Conservation (phyloP, 441 rosid genomes). For the Brassica hybrid region DNA sequence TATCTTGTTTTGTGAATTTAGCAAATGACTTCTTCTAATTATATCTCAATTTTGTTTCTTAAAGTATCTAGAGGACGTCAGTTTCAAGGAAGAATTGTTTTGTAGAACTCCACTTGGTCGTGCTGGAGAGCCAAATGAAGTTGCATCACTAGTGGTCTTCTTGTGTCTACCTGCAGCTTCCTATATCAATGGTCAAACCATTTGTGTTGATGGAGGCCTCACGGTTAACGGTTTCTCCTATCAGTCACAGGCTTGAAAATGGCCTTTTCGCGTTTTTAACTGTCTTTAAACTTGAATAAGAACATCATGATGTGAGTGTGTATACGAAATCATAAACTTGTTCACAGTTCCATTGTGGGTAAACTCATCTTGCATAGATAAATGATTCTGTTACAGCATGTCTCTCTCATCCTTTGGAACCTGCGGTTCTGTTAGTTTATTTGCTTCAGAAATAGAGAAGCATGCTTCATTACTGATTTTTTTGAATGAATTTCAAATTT, state of each 20-base stretch:
- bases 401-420: too few relatives aligned
- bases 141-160: constrained; percentile 55
- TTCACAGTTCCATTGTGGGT: not conserved
- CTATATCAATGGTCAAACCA: constrained; percentile 76
- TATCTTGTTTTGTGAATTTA: constrained; percentile 54
- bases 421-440: not conserved
- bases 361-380: too few relatives aligned
- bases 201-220: constrained; percentile 79
- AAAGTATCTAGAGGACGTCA: not conserved
- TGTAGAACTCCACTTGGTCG: constrained; percentile 58
- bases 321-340: not conserved
- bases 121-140: constrained; percentile 70
- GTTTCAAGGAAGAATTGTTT: constrained; percentile 9
- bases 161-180: constrained; percentile 11
- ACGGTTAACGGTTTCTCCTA: constrained; percentile 55
- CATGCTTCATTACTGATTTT: not conserved
- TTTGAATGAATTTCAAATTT: not conserved
- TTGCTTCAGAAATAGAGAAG: not conserved
- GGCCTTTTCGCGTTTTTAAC: not conserved
- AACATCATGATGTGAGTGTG: not conserved
- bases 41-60: not conserved
- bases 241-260: constrained; percentile 20
- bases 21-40: not conserved
- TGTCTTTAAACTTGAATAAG: not conserved
- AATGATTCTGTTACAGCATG: too few relatives aligned